Conservation (phyloP, 306 rosid genomes). For the Comarum palustre region DNA sequence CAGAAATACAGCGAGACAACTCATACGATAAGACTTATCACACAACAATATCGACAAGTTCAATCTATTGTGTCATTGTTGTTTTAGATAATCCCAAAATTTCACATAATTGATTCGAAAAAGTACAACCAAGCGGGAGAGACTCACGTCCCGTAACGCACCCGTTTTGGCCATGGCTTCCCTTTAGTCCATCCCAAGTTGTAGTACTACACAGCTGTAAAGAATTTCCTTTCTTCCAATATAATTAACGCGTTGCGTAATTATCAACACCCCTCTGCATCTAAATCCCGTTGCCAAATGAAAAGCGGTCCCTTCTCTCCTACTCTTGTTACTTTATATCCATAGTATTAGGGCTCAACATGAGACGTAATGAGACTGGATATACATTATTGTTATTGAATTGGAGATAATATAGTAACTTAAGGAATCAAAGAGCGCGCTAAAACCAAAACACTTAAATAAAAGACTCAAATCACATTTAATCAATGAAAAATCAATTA, state of each 20-base stretch:
- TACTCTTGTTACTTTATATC: neutral
- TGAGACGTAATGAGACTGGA: too few relatives aligned
- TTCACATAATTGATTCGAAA: neutral
- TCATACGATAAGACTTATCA: neutral
- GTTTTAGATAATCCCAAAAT: neutral
- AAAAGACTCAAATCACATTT: too few relatives aligned
- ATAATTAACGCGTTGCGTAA: neutral
- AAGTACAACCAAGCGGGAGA: neutral
- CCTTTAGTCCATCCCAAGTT: neutral
- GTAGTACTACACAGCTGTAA: neutral
- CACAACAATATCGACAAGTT: neutral
- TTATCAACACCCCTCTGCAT: neutral
- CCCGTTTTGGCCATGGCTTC: neutral
- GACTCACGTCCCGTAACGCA: neutral
- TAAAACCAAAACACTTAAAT: too few relatives aligned
- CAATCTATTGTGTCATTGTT: neutral
- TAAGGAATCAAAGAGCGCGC: too few relatives aligned
- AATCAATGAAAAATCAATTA: too few relatives aligned
- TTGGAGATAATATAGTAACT: too few relatives aligned
- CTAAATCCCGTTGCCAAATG: neutral
- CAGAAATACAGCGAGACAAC: neutral
- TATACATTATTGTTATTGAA: too few relatives aligned
- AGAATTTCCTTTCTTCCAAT: constrained; percentile 8
- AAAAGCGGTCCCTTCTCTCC: neutral
- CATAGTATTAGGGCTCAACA: too few relatives aligned